A percentile compares a stretch with the other conserved stretches of the same genome.
Evolutionary conservation across 2,329 filamentous ascomycete genomes (phyloP).

Genomic region (Colletotrichum caudatum): DNA sequence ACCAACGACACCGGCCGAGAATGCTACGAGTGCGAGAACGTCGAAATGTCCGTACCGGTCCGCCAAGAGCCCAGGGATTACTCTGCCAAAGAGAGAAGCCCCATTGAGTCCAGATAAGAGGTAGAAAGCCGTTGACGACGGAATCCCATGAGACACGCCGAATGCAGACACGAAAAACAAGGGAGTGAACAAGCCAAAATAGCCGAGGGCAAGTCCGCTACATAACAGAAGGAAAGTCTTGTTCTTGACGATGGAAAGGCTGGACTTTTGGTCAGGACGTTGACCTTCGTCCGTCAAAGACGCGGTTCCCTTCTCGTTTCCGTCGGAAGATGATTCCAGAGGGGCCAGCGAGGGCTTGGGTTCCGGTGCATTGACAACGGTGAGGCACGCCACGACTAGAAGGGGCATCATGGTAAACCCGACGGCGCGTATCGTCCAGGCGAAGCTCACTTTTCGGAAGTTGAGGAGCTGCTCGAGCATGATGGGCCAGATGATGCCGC

Average conservation of each 20-base stretch:
- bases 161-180: constrained; percentile 68
- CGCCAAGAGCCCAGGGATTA: constrained; percentile 64
- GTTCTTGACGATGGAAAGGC: constrained; percentile 43
- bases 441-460: constrained; percentile 16
- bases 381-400: constrained; percentile 1
- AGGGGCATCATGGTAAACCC: constrained; percentile 24
- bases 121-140: constrained; percentile 68
- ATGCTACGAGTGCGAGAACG: constrained; percentile 44
- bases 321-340: constrained; percentile 1
- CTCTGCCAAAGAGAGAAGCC: constrained; percentile 64
- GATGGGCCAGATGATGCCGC: constrained; percentile 41
- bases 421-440: constrained; percentile 26
- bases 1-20: constrained; percentile 53
- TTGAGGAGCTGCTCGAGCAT: constrained; percentile 31
- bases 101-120: constrained; percentile 72
- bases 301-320: constrained; percentile 6
- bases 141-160: constrained; percentile 60
- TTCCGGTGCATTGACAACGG: constrained; percentile 43
- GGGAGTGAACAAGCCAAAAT: constrained; percentile 61
- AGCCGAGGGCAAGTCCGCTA: constrained; percentile 28
- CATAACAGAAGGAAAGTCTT: constrained; percentile 22
- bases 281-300: not conserved
- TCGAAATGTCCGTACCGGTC: constrained; percentile 64
- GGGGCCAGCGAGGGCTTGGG: too few relatives aligned
- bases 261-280: not conserved